Base-by-base conservation (phyloP, 768 basidiomycete genomes). In the Strobilomyces echinocephalus region DNA sequence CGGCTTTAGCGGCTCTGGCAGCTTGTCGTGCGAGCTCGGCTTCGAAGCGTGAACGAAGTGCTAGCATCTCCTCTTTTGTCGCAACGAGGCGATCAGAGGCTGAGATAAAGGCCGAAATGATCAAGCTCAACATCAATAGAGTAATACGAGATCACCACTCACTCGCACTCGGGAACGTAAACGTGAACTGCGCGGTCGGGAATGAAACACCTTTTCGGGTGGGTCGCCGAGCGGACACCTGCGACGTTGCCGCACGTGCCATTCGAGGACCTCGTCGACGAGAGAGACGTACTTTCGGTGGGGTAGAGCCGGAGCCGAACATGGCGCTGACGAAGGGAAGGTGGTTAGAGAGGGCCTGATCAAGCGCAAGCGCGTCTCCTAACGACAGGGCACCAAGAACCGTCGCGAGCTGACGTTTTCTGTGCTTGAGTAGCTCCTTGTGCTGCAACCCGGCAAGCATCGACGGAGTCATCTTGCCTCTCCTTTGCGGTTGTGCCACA, bases 1-100 rank as follows among this genome's bases (percentile, higher is more conserved):
- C 73, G 5, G 71, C 77, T 59, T 78, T 74, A 15, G 71, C 73
- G 2, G 72, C 76, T 60, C 80, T 85, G 12, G 76, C 75, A 3
- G 85, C 83, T 62, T 91, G 87, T 34, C 84, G 74, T 20, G 81
- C 79, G 38, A 92, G 74, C 72, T 91, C 91, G 15, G 73, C 76
- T 68, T 89, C 86, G 61, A 92, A 88, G 55, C 81, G 81, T 48
- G 75, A 76, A 36, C 85, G 83, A 44, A 91, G 74, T 50, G 74
- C 72, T 5, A 79, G 71, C 36, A 87, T 85, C 71, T 91, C 87
- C 60, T 81, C 79, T 65, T 83, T 82, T 5, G 84, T 87, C 42
- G 82, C 78, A 49, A 79, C 69, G 58, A 88, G 76, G 48, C 89
- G 82, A 55, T 89, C 85, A 54, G 85, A 82, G 51, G 88, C 90